A percentile compares a stretch with the other conserved stretches of the same genome.
Conservation (phyloP, 2,329 filamentous ascomycete species). For the Diplocarpon rosae region DNA sequence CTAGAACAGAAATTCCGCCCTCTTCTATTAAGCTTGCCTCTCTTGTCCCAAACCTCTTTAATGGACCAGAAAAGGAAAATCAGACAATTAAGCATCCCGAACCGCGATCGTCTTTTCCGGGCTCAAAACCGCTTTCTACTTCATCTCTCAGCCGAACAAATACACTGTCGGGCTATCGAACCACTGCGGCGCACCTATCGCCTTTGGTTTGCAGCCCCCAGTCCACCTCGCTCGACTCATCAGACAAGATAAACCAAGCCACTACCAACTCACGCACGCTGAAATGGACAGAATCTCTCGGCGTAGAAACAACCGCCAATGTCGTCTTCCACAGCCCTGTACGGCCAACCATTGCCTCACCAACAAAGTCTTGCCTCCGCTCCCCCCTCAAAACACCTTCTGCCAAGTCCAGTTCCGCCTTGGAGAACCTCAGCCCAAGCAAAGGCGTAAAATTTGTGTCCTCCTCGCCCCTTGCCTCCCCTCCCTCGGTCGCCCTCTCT, state of each 20-base stretch:
- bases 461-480: conserved; percentile 23
- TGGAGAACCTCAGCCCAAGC: conserved; percentile 12
- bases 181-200: neutral
- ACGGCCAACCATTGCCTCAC: conserved; percentile 11
- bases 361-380: conserved; percentile 26
- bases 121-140: conserved; percentile 9
- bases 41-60: conserved; percentile 8
- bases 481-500: conserved; percentile 15
- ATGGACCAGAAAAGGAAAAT: neutral
- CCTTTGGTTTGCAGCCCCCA: conserved; percentile 6
- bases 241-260: conserved; percentile 13
- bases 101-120: conserved; percentile 7
- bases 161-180: conserved; percentile 5
- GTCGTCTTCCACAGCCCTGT: conserved; percentile 5
- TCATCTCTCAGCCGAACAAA: conserved; percentile 18
- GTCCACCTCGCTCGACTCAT: conserved; percentile 2
- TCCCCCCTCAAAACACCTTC: conserved; percentile 21
- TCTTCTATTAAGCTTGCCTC: conserved; percentile 12
- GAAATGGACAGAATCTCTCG: conserved; percentile 20
- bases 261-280: conserved; percentile 9
- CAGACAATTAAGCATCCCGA: neutral
- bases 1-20: conserved; percentile 6
- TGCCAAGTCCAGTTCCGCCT: neutral
- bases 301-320: conserved; percentile 5
- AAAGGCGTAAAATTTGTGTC: conserved; percentile 26